Conservation (phyloP, 1,139 yeast genomes). For the Yamadazyma sp. region DNA sequence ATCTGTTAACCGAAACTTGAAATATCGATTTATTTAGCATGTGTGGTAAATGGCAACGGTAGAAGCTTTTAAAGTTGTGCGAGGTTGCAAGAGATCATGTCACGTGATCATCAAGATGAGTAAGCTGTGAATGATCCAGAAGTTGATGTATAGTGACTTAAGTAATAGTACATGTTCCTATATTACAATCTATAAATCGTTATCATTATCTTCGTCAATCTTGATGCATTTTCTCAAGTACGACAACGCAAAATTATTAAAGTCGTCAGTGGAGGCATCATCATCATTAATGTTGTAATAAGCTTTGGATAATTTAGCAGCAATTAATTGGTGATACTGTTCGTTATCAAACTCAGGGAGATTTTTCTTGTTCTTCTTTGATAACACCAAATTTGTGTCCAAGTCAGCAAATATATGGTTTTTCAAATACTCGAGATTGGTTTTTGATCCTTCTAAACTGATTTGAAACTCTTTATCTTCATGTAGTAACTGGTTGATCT, state of each 20-base stretch:
- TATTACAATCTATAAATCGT: constrained; percentile 9
- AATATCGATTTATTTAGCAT: constrained; percentile 5
- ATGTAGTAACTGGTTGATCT: constrained; percentile 31
- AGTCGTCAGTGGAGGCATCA: constrained; percentile 20
- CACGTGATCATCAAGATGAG: neutral
- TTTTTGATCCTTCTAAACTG: constrained; percentile 27
- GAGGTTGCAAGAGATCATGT: neutral
- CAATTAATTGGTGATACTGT: constrained; percentile 26
- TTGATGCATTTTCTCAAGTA: constrained; percentile 33
- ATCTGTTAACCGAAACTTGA: constrained; percentile 16
- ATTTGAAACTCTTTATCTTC: constrained; percentile 35
- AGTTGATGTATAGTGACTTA: too few relatives aligned
- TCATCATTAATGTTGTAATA: constrained; percentile 23
- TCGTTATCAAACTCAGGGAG: constrained; percentile 26
- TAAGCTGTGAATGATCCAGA: neutral
- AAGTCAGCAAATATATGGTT: constrained; percentile 9
- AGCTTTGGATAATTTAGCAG: constrained; percentile 23
- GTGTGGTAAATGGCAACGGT: neutral
- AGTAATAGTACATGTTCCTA: neutral
- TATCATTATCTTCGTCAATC: constrained; percentile 16
- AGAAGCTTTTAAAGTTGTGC: neutral
- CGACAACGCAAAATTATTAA: constrained; percentile 28
- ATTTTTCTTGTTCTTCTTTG: neutral
- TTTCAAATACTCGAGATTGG: constrained; percentile 2
- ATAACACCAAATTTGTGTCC: constrained; percentile 9